Evolutionary conservation across 345 rosid genomes (phyloP).

Genomic region (Salix udensis): DNA sequence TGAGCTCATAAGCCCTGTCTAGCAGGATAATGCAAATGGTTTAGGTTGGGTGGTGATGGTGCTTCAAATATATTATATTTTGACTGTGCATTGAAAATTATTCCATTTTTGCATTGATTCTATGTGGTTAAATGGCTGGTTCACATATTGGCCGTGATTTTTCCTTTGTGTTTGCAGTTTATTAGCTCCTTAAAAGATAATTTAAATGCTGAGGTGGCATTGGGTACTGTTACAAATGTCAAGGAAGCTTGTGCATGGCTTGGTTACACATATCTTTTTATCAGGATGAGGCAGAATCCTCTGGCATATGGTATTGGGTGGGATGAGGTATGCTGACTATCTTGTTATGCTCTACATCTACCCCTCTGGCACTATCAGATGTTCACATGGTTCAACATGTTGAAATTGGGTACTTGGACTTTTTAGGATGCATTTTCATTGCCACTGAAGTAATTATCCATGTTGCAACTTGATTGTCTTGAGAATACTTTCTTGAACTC

Average conservation of each 20-base stretch:
- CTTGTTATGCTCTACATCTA: too few species aligned
- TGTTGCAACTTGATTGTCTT: too few species aligned
- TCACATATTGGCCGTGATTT: background rate
- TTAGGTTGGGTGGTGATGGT: background rate
- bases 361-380: too few species aligned
- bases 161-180: slow-evolving; percentile 55
- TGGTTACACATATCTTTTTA: slow-evolving; percentile 91
- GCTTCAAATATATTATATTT: background rate
- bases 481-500: too few species aligned
- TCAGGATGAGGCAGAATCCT: slow-evolving; percentile 94
- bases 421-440: too few species aligned
- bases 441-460: too few species aligned
- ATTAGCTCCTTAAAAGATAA: slow-evolving; percentile 90
- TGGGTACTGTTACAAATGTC: slow-evolving; percentile 97
- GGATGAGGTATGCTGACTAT: slow-evolving; percentile 65
- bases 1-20: background rate
- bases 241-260: slow-evolving; percentile 99
- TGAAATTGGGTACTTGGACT: too few species aligned
- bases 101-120: background rate
- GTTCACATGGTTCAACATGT: too few species aligned
- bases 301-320: slow-evolving; percentile 97
- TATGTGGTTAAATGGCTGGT: background rate
- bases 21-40: background rate
- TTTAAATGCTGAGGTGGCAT: slow-evolving; percentile 90
- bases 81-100: background rate